A percentile compares a stretch with the other conserved stretches of the same genome.
Conservation (phyloP, 2,329 filamentous ascomycete species). For the Exophiala calicioides region DNA sequence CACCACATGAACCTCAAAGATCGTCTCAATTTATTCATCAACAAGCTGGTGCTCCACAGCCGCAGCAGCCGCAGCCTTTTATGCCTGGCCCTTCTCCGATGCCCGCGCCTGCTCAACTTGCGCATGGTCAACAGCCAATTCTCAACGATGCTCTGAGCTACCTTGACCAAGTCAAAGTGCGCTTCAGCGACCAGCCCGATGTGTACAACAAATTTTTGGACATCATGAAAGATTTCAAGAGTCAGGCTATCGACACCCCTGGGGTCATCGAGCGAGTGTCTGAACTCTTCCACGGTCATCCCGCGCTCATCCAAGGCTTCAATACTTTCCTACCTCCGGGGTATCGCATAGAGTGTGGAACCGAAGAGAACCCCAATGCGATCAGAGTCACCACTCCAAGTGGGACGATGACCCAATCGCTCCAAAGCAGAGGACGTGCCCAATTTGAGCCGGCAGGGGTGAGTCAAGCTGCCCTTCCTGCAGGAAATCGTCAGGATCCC, state of each 20-base stretch:
- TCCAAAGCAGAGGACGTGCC: conserved; percentile 52
- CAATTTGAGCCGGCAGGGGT: conserved; percentile 30
- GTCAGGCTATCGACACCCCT: conserved; percentile 94
- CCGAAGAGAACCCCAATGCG: conserved; percentile 89
- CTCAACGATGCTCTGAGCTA: conserved; percentile 87
- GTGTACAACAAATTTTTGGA: conserved; percentile 97
- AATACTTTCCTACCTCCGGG: conserved; percentile 96
- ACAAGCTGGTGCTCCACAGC: conserved; percentile 45
- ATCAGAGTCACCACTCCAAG: conserved; percentile 97
- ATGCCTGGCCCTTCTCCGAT: conserved; percentile 46
- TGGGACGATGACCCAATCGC: conserved; percentile 92
- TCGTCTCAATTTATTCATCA: conserved; percentile 64
- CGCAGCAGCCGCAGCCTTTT: conserved; percentile 53
- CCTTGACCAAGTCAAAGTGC: conserved; percentile 96
- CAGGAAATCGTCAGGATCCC: conserved; percentile 21
- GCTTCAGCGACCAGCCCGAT: conserved; percentile 94
- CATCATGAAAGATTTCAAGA: conserved; percentile 99
- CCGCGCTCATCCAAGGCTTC: conserved; percentile 93
- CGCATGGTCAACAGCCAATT: conserved; percentile 82
- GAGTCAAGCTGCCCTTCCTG: conserved; percentile 27
- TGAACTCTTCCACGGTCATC: conserved; percentile 91
- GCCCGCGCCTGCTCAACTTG: conserved; percentile 58
- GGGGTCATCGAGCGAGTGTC: conserved; percentile 97
- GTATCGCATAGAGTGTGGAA: conserved; percentile 94
- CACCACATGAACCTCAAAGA: conserved; percentile 55